Conservation (phyloP, 2,329 filamentous ascomycete genomes). For the Penicillium digitatum region DNA sequence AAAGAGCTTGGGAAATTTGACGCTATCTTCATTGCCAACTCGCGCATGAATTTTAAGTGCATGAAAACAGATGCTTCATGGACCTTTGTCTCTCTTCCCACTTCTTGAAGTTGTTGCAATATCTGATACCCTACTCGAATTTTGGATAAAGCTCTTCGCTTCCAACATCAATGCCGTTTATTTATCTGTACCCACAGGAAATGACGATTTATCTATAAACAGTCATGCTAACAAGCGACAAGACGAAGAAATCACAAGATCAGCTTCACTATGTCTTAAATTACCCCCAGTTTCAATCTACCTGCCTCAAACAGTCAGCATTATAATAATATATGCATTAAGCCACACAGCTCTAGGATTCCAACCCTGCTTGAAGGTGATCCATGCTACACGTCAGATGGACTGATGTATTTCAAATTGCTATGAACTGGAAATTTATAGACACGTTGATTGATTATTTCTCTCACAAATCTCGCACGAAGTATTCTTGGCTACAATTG, state of each 20-base stretch:
- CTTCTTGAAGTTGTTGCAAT: too few species aligned
- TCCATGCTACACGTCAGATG: neutral
- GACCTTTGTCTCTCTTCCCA: neutral
- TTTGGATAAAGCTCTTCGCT: neutral
- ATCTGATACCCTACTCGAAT: too few species aligned
- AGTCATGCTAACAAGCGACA: too few species aligned
- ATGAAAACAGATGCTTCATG: too few species aligned
- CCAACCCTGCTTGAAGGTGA: neutral
- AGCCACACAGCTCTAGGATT: neutral
- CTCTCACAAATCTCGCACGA: too few species aligned
- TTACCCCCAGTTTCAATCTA: neutral
- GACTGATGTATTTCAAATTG: neutral
- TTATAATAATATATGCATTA: neutral
- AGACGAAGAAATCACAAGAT: too few species aligned
- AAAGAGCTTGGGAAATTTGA: neutral
- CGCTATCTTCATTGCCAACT: neutral
- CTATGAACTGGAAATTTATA: too few species aligned
- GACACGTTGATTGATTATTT: neutral
- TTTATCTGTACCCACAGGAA: too few species aligned
- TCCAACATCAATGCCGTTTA: too few species aligned
- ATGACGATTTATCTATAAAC: too few species aligned
- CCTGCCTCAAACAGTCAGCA: neutral
- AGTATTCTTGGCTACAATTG: neutral
- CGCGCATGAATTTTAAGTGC: neutral
- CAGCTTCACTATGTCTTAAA: too few species aligned